Evolutionary conservation across 352 stramenopile genomes (phyloP).

Genomic region (Pythium pectinolyticum): DNA sequence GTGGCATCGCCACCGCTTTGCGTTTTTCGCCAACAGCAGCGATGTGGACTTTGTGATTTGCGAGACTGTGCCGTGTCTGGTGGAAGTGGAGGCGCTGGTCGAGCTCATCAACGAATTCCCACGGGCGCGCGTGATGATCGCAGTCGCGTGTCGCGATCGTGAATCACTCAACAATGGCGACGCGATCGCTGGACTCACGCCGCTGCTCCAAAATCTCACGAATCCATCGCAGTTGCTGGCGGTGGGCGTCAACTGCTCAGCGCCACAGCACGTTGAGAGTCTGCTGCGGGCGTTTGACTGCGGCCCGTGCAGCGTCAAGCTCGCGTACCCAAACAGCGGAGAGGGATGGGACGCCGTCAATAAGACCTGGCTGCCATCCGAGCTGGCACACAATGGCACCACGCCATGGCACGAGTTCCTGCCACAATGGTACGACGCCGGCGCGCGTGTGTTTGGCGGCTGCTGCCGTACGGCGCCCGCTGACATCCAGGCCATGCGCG

Average conservation of each 20-base stretch:
- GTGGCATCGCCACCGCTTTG: constrained; percentile 80
- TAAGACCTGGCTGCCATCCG: constrained; percentile 68
- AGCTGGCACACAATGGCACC: constrained; percentile 28
- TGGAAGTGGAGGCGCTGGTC: constrained; percentile 79
- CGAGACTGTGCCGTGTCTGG: constrained; percentile 86
- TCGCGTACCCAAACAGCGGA: constrained; percentile 86
- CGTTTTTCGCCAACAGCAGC: constrained; percentile 52
- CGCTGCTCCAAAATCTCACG: constrained; percentile 51
- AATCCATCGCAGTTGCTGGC: constrained; percentile 59
- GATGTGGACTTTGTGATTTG: constrained; percentile 76
- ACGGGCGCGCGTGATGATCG: constrained; percentile 51
- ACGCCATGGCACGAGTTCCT: constrained; percentile 58
- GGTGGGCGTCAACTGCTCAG: constrained; percentile 86
- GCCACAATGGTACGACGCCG: constrained; percentile 67
- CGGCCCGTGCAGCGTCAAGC: constrained; percentile 49
- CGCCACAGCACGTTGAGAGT: constrained; percentile 68
- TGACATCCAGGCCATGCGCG: constrained; percentile 66
- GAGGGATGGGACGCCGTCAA: constrained; percentile 75
- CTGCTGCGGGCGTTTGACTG: constrained; percentile 52
- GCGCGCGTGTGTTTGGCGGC: constrained; percentile 75
- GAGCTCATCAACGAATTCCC: constrained; percentile 71
- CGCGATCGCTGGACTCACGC: constrained; percentile 40
- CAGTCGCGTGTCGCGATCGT: constrained; percentile 63
- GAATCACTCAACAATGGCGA: constrained; percentile 70
- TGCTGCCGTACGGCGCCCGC: constrained; percentile 79